Conservation (phyloP, 2,329 filamentous ascomycete species). For the Rhynchosporium agropyri region DNA sequence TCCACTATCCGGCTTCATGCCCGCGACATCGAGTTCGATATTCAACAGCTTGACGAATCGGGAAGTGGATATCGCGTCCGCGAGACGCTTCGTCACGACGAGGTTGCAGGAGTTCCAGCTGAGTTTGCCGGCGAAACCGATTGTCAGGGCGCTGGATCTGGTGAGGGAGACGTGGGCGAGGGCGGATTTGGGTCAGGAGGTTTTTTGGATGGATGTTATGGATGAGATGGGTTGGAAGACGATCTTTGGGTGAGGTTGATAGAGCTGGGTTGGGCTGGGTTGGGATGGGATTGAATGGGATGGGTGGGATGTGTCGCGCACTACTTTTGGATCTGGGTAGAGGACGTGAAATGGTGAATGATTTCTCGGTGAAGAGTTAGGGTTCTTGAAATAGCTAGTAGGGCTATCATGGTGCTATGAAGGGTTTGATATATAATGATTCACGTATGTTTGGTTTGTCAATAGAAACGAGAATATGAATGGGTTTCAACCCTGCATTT, state of each 20-base stretch:
- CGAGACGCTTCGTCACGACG: slow-evolving; percentile 34
- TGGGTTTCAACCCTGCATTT: neutral
- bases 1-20: slow-evolving; percentile 16
- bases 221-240: slow-evolving; percentile 34
- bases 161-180: slow-evolving; percentile 38
- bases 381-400: neutral
- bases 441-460: neutral
- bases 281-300: too few species aligned
- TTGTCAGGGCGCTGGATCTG: slow-evolving; percentile 32
- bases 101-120: slow-evolving; percentile 38
- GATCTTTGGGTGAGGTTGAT: slow-evolving; percentile 32
- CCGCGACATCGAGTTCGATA: slow-evolving; percentile 18
- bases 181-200: slow-evolving; percentile 32
- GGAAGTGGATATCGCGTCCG: slow-evolving; percentile 37
- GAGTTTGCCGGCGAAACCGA: slow-evolving; percentile 38
- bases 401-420: neutral
- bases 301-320: too few species aligned
- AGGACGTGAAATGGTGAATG: neutral
- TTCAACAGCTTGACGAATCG: slow-evolving; percentile 34
- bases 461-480: neutral
- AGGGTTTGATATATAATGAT: neutral
- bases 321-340: too few species aligned
- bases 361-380: neutral
- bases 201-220: slow-evolving; percentile 39
- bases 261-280: neutral